Conservation (phyloP, 345 rosid species). For the Pistacia atlantica region DNA sequence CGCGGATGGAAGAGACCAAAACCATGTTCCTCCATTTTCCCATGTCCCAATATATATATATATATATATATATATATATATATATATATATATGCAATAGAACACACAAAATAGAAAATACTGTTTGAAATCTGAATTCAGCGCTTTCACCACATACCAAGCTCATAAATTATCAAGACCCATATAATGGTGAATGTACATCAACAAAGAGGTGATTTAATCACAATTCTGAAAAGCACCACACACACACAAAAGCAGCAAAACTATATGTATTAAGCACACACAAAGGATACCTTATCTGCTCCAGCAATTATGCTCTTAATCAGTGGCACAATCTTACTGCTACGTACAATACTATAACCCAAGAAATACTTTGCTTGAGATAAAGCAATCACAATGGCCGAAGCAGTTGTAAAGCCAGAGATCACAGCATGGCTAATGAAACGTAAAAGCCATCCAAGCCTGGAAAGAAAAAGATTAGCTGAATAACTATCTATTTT, state of each 20-base stretch:
- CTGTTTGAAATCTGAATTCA: background rate
- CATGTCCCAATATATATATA: background rate
- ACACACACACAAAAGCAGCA: too few relatives aligned
- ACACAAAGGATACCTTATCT: constrained; percentile 60
- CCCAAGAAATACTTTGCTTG: constrained; percentile 97
- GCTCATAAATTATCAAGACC: background rate
- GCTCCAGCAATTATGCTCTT: constrained; percentile 89
- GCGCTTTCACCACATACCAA: background rate
- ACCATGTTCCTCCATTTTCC: background rate
- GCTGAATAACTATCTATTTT: constrained; percentile 3
- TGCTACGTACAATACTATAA: constrained; percentile 73
- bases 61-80: background rate
- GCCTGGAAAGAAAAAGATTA: constrained; percentile 48
- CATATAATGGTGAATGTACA: background rate
- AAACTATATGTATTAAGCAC: background rate
- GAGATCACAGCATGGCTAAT: constrained; percentile 99
- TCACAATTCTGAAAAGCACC: background rate
- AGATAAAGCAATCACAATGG: constrained; percentile 92
- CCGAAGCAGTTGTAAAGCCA: constrained; percentile 95
- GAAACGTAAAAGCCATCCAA: constrained; percentile 99
- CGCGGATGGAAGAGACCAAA: background rate
- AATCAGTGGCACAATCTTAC: constrained; percentile 87
- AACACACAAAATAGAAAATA: background rate
- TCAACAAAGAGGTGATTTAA: background rate
- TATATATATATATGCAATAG: background rate